Percentiles rank a stretch among this genome's conserved stretches.
phyloP scores from a whole-genome alignment of 768 basidiomycete genomes.

The Krasilnikovozyma curviuscula region DNA sequence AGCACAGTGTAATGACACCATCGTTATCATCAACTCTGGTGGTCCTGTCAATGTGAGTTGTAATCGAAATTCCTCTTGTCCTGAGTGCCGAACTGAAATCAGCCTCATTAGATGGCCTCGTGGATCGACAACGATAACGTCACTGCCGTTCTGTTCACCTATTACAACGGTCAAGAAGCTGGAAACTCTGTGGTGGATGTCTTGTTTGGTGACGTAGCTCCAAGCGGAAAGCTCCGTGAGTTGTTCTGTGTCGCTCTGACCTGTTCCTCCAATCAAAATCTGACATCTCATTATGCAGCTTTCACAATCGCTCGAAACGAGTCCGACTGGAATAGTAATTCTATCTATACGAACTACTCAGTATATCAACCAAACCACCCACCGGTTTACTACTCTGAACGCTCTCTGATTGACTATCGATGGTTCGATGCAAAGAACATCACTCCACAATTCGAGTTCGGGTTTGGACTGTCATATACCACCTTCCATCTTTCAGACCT shows the following conservation, averaged over 20 bases:
- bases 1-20: background rate
- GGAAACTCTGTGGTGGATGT: conserved; percentile 53
- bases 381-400: too few relatives aligned
- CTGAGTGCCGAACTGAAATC: too few relatives aligned
- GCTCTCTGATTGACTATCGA: too few relatives aligned
- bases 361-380: too few relatives aligned
- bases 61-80: too few relatives aligned
- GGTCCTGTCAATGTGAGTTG: conserved; percentile 7
- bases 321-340: too few relatives aligned
- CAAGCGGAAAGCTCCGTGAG: conserved; percentile 47
- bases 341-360: too few relatives aligned
- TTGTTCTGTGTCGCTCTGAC: too few relatives aligned
- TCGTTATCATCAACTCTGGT: conserved; percentile 5
- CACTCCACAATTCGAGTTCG: conserved; percentile 23
- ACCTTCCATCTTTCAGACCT: conserved; percentile 21
- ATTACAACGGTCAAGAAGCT: conserved; percentile 37
- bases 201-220: conserved; percentile 52
- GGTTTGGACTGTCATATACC: conserved; percentile 17
- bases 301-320: too few relatives aligned
- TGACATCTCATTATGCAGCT: too few relatives aligned
- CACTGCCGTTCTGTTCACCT: conserved; percentile 7
- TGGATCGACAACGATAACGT: conserved; percentile 11
- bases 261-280: too few relatives aligned
- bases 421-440: conserved; percentile 33
- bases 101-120: too few relatives aligned